Evolutionary conservation across 202 grass and related monocot genomes (phyloP), one percentile per base, ranked within the genome.

Genomic region (Hordeum pubiflorum): DNA sequence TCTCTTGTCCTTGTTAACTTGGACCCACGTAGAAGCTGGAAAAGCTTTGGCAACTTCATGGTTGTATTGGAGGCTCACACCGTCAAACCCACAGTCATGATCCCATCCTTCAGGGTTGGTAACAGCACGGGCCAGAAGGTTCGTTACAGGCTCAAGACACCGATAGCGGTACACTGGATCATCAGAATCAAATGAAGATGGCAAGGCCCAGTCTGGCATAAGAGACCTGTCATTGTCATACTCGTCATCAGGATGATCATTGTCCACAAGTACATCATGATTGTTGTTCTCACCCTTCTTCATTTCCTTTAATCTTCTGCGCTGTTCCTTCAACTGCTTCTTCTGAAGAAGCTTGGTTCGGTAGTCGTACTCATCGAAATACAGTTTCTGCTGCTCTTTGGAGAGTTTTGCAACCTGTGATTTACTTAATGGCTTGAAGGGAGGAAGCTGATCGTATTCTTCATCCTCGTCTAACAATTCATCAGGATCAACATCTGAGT

Each of bases 81-180:
- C 91, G n/a, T 93, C 86, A 79, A 91, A 93, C 41, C 91, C 94
- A 69, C 59, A 97, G 83, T 97, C 94, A 84, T 97, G 94, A 81
- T 97, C 94, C 94, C 94, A 97, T 63, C 87, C 91, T 74, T 88
- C 82, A 41, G 91, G 73, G 82, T 86, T 90, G 15, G 83, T 65
- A 58, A 93, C 79, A 87, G 89, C 83, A 32, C 85, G 86, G 62
- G 86, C 88, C 38, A 87, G 84, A 79, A 93, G 74, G 72, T 87
- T 90, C 1, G 91, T 75, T 78, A 69, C 82, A 79, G 88, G 62
- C 43, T 87, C 89, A 44, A 91, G 71, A 79, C 83, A 91, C 41
- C 87, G 78, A 60, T 93, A 97, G 32, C 84, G 90, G 75, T 91
- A 88, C 17, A 58, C 83, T 63, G 85, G 94, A 87, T 82, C 78